A percentile compares a stretch with the other conserved stretches of the same genome.
phyloP scores from a whole-genome alignment of 257 asterid species.

The Nicotiana paniculata region DNA sequence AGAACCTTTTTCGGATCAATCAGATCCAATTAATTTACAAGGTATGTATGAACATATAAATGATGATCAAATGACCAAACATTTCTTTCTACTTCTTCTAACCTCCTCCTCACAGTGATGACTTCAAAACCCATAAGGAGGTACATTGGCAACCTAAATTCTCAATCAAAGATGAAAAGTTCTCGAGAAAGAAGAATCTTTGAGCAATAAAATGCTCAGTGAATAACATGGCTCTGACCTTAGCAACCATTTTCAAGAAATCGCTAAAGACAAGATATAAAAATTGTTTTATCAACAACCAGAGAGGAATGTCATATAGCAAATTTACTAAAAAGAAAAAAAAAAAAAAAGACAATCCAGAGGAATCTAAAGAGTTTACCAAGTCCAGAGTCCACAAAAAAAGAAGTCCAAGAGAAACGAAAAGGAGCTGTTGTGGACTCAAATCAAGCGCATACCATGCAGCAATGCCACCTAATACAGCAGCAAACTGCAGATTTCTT shows the following conservation, averaged over 20 bases:
- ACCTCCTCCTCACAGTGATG: no score
- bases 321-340: background rate
- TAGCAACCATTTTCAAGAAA: background rate
- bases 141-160: no score
- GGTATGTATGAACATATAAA: no score
- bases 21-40: no score
- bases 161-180: no score
- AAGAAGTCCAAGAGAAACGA: constrained; percentile 54
- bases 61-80: no score
- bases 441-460: constrained; percentile 54
- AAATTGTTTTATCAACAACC: background rate
- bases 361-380: constrained; percentile 36
- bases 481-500: constrained; percentile 65
- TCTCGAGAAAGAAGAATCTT: no score
- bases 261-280: background rate
- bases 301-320: background rate
- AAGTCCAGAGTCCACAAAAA: constrained; percentile 81
- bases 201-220: background rate
- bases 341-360: background rate
- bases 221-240: background rate
- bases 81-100: no score
- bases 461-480: constrained; percentile 60
- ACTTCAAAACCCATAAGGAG: no score
- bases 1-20: no score
- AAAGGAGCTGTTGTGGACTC: constrained; percentile 55